These are phyloP conservation scores for Saccharomycopsis schoenii DNA, from an alignment of 805 yeast species.

Conservation along the genomic window DNA sequence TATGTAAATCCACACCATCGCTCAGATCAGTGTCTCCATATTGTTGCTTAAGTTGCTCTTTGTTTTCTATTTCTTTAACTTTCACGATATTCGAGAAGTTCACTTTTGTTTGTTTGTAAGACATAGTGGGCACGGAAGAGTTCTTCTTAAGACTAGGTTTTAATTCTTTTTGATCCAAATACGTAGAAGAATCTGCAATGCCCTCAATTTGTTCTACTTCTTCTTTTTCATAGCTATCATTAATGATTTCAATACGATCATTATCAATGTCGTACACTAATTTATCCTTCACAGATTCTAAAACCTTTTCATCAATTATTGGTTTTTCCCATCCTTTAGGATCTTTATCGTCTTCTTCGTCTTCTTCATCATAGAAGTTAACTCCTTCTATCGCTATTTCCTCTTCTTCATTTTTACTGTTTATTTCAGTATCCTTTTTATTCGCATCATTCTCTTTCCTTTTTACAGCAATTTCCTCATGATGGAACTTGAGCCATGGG, in stretches of 20 bases:
- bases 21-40: not conserved
- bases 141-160: not conserved
- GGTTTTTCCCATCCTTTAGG: conserved; percentile 8
- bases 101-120: not conserved
- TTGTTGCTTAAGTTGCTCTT: conserved; percentile 8
- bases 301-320: conserved; percentile 10
- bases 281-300: conserved; percentile 7
- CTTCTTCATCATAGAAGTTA: conserved; percentile 10
- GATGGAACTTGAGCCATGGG: conserved; percentile 13
- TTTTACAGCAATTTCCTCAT: not conserved
- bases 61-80: not conserved
- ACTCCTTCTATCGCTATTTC: conserved; percentile 5
- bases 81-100: not conserved
- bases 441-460: not conserved
- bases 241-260: not conserved
- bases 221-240: not conserved
- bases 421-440: not conserved
- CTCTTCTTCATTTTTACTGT: not conserved
- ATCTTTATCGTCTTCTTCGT: conserved; percentile 5
- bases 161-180: too few species aligned
- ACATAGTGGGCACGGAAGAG: too few species aligned
- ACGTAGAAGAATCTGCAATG: not conserved
- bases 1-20: not conserved
- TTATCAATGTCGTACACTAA: conserved; percentile 7
- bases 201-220: not conserved